Evolutionary conservation across 129 eudicot species (phyloP), one percentile per base, ranked within the genome.

Genomic region (Tagetes patula): DNA sequence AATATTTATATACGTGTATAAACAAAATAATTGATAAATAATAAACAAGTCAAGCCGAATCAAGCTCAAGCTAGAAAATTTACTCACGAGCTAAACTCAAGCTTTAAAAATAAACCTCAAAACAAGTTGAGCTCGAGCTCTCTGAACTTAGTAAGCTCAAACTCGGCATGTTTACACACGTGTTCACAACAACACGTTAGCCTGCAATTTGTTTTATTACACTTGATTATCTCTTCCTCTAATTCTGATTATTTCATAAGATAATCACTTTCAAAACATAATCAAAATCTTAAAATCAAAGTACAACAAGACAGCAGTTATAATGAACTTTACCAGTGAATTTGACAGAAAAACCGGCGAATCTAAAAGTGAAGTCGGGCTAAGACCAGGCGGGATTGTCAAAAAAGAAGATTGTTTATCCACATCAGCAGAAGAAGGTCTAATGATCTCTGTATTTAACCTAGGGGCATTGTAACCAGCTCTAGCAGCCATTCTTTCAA

Each of bases 331-430:
- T 79, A 88, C 96, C 91, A 79, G 74, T 8, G 91, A 83, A 80
- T 88, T 88, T 1, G 88, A 75, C 74, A 88, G 84, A 72, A 85
- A 88, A 83, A 88, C 87, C n/a, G 96, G 96, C 38, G 96, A 85
- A 54, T 88, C 91, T 10, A 88, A 81, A 75, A 88, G 83, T 47
- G 80, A 70, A 31, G 88, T 81, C 58, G 96, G 96, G 49, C 91
- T 85, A 38, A 85, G 87, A 46, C 88, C 96, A 45, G 88, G 82
- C 67, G 96, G 85, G 58, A 85, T 81, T 12, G 85, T 84, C 75
- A 88, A 71, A 76, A 74, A 85, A 55, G 91, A 82, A 10, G 95
- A 85, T 62, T 58, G 80, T 9, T 74, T 52, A 33, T 74, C 88
- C 30, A 43, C 78, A 47, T 60, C 83, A 39, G 70, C 81, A 39